Percentiles rank a stretch among this genome's conserved stretches.
These are phyloP conservation scores for Penicillium janthinellum DNA, from an alignment of 2,329 filamentous ascomycete species.

Conservation along the genomic window DNA sequence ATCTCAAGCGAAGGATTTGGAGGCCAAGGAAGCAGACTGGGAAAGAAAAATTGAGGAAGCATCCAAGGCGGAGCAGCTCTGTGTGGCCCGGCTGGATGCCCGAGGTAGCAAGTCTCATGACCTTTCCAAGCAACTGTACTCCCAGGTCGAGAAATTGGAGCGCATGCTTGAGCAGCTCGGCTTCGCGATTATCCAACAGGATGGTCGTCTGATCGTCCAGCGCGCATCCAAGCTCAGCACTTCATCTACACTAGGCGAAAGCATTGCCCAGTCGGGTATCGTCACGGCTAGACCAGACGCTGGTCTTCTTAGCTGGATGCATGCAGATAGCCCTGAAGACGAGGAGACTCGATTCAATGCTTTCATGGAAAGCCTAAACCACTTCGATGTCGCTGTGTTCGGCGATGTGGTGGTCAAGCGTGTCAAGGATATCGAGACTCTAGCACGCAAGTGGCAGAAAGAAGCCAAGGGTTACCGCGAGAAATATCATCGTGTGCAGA, in stretches of 20 bases:
- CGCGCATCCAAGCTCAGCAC: constrained; percentile 62
- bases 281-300: constrained; percentile 59
- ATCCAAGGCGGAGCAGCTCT: constrained; percentile 35
- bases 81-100: constrained; percentile 62
- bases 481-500: constrained; percentile 76
- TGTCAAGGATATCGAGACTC: constrained; percentile 89
- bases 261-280: constrained; percentile 37
- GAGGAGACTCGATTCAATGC: constrained; percentile 74
- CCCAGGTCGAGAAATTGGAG: constrained; percentile 80
- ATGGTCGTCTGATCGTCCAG: constrained; percentile 72
- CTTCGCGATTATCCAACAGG: constrained; percentile 75
- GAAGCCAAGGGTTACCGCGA: constrained; percentile 86
- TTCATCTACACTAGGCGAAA: constrained; percentile 39
- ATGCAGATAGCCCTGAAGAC: constrained; percentile 63
- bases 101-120: constrained; percentile 77
- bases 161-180: constrained; percentile 84
- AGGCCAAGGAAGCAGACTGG: constrained; percentile 71
- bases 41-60: constrained; percentile 58
- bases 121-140: constrained; percentile 78
- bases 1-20: constrained; percentile 72
- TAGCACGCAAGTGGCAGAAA: constrained; percentile 89
- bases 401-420: constrained; percentile 84
- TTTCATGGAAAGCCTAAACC: constrained; percentile 72
- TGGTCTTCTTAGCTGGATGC: constrained; percentile 79
- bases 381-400: constrained; percentile 82